Conservation (phyloP, 345 rosid species). For the Noccaea bulbosa region DNA sequence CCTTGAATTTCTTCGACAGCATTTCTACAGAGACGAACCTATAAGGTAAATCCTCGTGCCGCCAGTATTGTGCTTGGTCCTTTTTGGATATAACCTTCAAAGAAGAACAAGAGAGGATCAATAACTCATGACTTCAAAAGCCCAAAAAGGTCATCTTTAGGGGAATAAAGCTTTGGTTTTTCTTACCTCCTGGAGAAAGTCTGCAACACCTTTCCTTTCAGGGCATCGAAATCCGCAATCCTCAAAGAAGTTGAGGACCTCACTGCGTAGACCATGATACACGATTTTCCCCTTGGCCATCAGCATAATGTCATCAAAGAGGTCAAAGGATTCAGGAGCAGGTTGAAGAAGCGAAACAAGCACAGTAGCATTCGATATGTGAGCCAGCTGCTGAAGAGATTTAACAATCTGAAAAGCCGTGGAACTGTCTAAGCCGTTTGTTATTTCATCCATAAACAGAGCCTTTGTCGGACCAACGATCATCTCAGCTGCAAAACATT, state of each 20-base stretch:
- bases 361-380: slow-evolving; percentile 62
- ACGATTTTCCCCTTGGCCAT: slow-evolving; percentile 74
- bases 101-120: slow-evolving; percentile 20
- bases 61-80: slow-evolving; percentile 91
- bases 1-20: slow-evolving; percentile 71
- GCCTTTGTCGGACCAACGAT: slow-evolving; percentile 68
- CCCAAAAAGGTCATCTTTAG: not conserved
- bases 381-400: slow-evolving; percentile 64
- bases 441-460: slow-evolving; percentile 72
- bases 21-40: slow-evolving; percentile 60
- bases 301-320: slow-evolving; percentile 76
- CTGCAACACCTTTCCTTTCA: slow-evolving; percentile 81
- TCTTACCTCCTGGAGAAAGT: slow-evolving; percentile 78
- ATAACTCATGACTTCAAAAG: slow-evolving; percentile 14
- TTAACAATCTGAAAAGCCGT: slow-evolving; percentile 82
- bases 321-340: slow-evolving; percentile 75
- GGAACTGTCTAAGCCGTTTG: slow-evolving; percentile 86
- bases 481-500: slow-evolving; percentile 61
- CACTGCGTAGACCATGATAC: slow-evolving; percentile 75
- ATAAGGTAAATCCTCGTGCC: slow-evolving; percentile 57
- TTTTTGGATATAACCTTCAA: slow-evolving; percentile 66
- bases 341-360: slow-evolving; percentile 83
- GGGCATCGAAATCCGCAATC: slow-evolving; percentile 75
- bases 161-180: not conserved
- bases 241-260: slow-evolving; percentile 66